Percentiles rank a stretch among this genome's conserved stretches.
Evolutionary conservation across 2,329 filamentous ascomycete genomes (phyloP).

Genomic region (Neonectria coccinea): DNA sequence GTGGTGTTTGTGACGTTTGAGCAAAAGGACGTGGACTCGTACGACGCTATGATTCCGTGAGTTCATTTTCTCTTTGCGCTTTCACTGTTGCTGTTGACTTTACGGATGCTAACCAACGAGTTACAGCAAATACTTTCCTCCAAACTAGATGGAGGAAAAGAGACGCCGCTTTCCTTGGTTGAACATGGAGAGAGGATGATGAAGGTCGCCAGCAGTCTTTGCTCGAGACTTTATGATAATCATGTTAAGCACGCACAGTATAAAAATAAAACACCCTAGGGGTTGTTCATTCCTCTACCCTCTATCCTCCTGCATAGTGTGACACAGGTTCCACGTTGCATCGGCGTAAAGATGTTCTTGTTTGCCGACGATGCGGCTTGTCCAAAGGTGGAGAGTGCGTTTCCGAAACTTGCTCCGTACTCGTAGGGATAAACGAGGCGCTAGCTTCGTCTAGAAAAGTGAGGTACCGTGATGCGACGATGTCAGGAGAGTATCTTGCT

Average conservation of each 20-base stretch:
- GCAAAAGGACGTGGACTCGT: conserved; percentile 80
- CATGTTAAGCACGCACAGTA: not conserved
- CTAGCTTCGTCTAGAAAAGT: not conserved
- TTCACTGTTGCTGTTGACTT: not conserved
- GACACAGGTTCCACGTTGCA: not conserved
- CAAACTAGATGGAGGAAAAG: conserved; percentile 6
- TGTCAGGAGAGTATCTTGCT: conserved; percentile 1
- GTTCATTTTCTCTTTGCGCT: conserved; percentile 26
- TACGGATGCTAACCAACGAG: not conserved
- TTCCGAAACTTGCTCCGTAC: conserved; percentile 20
- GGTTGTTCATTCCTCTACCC: not conserved
- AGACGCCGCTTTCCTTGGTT: not conserved
- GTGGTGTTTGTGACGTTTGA: conserved; percentile 90
- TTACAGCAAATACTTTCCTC: conserved; percentile 45
- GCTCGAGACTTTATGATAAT: not conserved
- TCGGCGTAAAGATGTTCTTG: too few relatives aligned
- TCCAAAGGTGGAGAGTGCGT: not conserved
- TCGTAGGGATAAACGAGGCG: not conserved
- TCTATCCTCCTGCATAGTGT: not conserved
- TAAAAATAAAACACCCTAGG: not conserved
- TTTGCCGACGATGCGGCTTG: not conserved
- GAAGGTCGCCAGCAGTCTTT: not conserved
- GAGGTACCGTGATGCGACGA: not conserved
- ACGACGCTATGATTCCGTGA: conserved; percentile 78
- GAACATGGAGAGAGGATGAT: not conserved